Evolutionary conservation across 2,329 filamentous ascomycete species (phyloP), one percentile per base, ranked within the genome.

Genomic region (Diaporthe sp.): DNA sequence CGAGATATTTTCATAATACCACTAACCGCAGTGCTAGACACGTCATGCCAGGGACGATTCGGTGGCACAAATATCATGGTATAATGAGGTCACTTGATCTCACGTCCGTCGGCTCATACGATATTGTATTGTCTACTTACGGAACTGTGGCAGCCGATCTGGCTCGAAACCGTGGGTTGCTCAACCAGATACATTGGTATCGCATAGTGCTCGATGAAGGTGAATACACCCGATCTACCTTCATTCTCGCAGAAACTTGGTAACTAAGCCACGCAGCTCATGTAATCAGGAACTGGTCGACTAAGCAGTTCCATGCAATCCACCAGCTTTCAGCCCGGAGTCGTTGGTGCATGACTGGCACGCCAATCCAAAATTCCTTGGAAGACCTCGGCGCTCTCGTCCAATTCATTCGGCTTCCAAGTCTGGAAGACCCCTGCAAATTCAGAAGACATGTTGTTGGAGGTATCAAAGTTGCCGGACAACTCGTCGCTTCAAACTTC

Each of bases 321-420:
- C 42, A 50, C 13, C 52, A 70, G 22, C 72, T 79, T 69, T 74
- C 75, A 22, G 76, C 77, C 5, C 70, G 35, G n/a, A 77, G 76
- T 50, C 73, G 76, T 10, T 79, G 77, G 78, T 79, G 77, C 66
- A 57, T 79, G 47, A 79, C 76, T 13, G 78, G 78, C 13, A 79
- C 78, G 2, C 77, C 78, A 3, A 68, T 79, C 15, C 78, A 79
- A 68, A 79, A 79, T 50, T 76, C 74, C 22, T 70, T 79, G 6
- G 74, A 77, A 33, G 78, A 79, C 28, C 54, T 79, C 6, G 72
- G 68, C 15, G 76, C 78, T 15, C 73, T 79, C 12, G 64, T 78
- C 10, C 70, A 28, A 3, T 78, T 79, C 35, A 72, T 79, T 15
- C 71, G 74, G 2, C 67, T 78, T 1, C 78, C 78, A n/a, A 25